These are phyloP conservation scores for Keithomyces neogunnii DNA, from an alignment of 2,329 filamentous ascomycete genomes.

Conservation along the genomic window DNA sequence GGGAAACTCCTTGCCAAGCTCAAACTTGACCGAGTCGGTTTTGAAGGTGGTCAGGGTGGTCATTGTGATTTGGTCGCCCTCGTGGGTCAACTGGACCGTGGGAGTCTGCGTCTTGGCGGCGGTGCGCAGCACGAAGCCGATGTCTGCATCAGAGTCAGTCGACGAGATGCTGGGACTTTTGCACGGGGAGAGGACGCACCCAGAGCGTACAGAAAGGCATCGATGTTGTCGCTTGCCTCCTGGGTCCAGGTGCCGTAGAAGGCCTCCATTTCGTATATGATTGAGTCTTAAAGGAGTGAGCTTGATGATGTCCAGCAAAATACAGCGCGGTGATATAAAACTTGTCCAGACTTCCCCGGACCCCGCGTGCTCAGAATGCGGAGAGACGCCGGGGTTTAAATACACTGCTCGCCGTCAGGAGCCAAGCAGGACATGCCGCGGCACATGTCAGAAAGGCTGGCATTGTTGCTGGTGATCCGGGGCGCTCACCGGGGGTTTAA, in stretches of 20 bases:
- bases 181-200: background rate
- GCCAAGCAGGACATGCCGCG: background rate
- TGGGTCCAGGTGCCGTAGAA: constrained; percentile 3
- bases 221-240: constrained; percentile 2
- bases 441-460: background rate
- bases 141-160: background rate
- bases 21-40: constrained; percentile 1
- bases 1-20: constrained; percentile 1
- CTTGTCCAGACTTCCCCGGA: background rate
- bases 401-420: background rate
- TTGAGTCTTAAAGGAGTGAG: background rate
- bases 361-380: background rate
- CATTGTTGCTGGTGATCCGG: background rate
- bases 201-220: background rate
- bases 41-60: constrained; percentile 2
- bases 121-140: background rate
- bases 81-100: background rate
- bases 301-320: background rate
- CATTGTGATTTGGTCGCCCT: background rate
- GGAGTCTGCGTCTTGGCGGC: constrained; percentile 1
- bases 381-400: background rate
- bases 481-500: background rate
- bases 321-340: background rate
- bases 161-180: background rate
- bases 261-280: background rate